phyloP scores from a whole-genome alignment of 1,139 yeast species.

The Candida tetrigidarum region DNA sequence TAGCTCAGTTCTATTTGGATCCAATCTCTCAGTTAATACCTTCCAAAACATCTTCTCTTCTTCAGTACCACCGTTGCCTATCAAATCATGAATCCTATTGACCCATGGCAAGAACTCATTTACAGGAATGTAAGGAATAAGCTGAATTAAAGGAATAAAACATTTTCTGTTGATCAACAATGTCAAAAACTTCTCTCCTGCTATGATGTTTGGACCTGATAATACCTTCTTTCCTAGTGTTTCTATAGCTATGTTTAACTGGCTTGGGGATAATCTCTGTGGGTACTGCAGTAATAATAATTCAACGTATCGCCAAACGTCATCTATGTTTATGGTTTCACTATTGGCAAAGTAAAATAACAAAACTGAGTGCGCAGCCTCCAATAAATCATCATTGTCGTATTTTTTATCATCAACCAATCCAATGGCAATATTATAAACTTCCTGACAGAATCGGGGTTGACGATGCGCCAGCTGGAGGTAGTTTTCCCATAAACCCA shows the following conservation, averaged over 20 bases:
- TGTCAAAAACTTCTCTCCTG: conserved; percentile 44
- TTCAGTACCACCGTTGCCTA: conserved; percentile 40
- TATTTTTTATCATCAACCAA: conserved; percentile 40
- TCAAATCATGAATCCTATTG: conserved; percentile 44
- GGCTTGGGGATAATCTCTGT: conserved; percentile 53
- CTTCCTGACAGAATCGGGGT: conserved; percentile 30
- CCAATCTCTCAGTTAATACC: conserved; percentile 51
- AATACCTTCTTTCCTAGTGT: conserved; percentile 57
- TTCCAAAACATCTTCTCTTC: conserved; percentile 43
- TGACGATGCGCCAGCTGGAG: conserved; percentile 37
- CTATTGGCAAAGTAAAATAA: conserved; percentile 46
- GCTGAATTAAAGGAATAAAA: conserved; percentile 43
- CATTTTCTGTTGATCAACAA: conserved; percentile 43
- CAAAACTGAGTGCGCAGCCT: conserved; percentile 71
- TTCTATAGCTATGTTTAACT: conserved; percentile 61
- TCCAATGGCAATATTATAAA: conserved; percentile 48
- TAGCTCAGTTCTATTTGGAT: conserved; percentile 60
- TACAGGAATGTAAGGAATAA: conserved; percentile 59
- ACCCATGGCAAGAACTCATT: conserved; percentile 52
- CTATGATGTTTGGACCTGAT: conserved; percentile 40
- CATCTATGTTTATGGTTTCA: conserved; percentile 26
- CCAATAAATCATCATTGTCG: conserved; percentile 47
- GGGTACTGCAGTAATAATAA: conserved; percentile 59
- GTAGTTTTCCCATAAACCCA: conserved; percentile 63
- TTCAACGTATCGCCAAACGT: conserved; percentile 37